Evolutionary conservation across 345 rosid genomes (phyloP).

Genomic region (Kandelia obovata): DNA sequence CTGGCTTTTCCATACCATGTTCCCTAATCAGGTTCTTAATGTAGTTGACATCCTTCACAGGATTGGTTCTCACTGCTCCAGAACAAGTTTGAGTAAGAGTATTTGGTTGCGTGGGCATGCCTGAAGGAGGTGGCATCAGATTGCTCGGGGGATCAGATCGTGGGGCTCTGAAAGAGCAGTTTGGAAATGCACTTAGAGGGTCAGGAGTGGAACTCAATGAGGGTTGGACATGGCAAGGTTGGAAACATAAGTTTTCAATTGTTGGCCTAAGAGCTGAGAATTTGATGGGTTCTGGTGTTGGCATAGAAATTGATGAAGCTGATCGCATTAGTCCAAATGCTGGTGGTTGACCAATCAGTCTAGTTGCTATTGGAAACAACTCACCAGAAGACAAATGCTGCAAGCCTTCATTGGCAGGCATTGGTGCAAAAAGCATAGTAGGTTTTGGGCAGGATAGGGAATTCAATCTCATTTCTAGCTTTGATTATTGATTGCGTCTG

Average conservation of each 20-base stretch:
- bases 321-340: slow-evolving; percentile 14
- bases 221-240: slow-evolving; percentile 13
- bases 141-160: background rate
- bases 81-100: slow-evolving; percentile 10
- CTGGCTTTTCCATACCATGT: slow-evolving; percentile 50
- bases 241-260: slow-evolving; percentile 10
- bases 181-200: background rate
- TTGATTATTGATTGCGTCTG: slow-evolving; percentile 10
- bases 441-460: slow-evolving; percentile 1
- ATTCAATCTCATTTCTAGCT: slow-evolving; percentile 14
- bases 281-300: background rate
- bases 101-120: slow-evolving; percentile 16
- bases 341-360: slow-evolving; percentile 8
- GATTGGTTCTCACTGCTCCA: slow-evolving; percentile 13
- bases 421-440: background rate
- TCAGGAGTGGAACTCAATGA: background rate
- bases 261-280: slow-evolving; percentile 2
- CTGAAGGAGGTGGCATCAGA: slow-evolving; percentile 12
- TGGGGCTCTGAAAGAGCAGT: background rate
- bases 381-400: slow-evolving; percentile 17
- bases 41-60: slow-evolving; percentile 42
- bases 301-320: slow-evolving; percentile 22
- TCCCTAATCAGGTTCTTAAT: slow-evolving; percentile 59
- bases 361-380: slow-evolving; percentile 12
- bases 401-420: slow-evolving; percentile 8